Evolutionary conservation across 371 early-diverging fungal genomes (phyloP), one percentile per base, ranked within the genome.

Genomic region (Chytridiales sp.): DNA sequence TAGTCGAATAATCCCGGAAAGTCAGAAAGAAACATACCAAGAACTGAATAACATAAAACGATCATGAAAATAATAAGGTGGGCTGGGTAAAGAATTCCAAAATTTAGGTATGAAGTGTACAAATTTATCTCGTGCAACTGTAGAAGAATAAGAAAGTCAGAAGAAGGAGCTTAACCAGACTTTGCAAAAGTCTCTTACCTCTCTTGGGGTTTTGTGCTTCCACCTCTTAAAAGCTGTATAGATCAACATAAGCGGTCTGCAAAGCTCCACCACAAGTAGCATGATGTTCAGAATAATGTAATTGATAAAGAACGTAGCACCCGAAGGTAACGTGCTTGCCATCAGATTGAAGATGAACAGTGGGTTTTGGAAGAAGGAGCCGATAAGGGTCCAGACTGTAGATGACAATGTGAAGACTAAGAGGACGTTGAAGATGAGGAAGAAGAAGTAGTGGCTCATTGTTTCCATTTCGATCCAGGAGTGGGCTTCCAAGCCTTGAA

Each of bases 381-480:
- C 58, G 32, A 64, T 47, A 8, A 46, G n/a, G 17, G 24, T 55
- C 50, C 62, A 58, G 17, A 71, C 43, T 26, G 69, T 48, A 4
- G 61, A 48, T 3, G 66, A 57, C 29, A 77, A 42, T 4, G 64
- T 69, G 48, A 71, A 77, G 21, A 77, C 72, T 36, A 77, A 67
- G 30, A 70, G 66, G 8, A 73, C 69, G 62, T 77, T 77, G 67
- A 77, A 73, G 13, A 77, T 34, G 26, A 77, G 65, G 49, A 71
- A 77, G 56, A 67, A 66, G 44, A 71, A 76, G 67, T 72, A 76
- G 56, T 76, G 70, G 21, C 52, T 34, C 35, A 74, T 51, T 3
- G 72, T 73, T 3, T 66, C 56, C 15, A 61, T 50, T 51, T 77
- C 71, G 6, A 73, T 66, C 24, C 53, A 44, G 24, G 59, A 56